Evolutionary conservation across 306 rosid species (phyloP).

Genomic region (Inga leiocalycina): DNA sequence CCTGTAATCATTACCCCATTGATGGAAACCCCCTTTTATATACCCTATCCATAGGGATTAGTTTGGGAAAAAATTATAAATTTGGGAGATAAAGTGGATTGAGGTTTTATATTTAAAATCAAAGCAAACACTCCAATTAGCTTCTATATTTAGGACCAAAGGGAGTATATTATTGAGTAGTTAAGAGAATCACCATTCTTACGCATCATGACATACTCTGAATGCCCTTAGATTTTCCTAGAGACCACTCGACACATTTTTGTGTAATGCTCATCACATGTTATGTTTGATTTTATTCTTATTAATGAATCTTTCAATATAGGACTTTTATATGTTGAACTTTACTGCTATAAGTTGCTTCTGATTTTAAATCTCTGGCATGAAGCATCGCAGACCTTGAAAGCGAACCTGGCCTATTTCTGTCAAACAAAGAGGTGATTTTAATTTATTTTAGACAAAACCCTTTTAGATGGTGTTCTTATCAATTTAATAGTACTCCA

Average conservation of each 20-base stretch:
- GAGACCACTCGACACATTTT: neutral
- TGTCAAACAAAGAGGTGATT: conserved; percentile 73
- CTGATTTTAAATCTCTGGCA: conserved; percentile 30
- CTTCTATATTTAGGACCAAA: too few species aligned
- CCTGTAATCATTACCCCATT: too few species aligned
- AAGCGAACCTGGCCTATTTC: conserved; percentile 87
- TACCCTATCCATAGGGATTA: too few species aligned
- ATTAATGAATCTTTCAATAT: neutral
- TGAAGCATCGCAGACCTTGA: conserved; percentile 93
- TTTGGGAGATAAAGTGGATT: neutral
- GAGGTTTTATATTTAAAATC: neutral
- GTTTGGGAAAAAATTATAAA: too few species aligned
- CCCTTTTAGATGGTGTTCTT: neutral
- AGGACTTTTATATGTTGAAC: neutral
- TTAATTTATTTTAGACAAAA: neutral
- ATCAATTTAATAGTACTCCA: neutral
- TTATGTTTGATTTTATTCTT: neutral
- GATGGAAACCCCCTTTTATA: too few species aligned
- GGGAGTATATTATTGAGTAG: neutral
- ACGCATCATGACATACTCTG: neutral
- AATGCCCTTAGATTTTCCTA: neutral
- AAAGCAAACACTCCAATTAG: too few species aligned
- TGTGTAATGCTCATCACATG: neutral
- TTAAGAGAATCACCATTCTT: neutral
- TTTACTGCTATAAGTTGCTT: conserved; percentile 2